phyloP scores from a whole-genome alignment of 805 yeast species.

The Metschnikowia peoriensis region DNA sequence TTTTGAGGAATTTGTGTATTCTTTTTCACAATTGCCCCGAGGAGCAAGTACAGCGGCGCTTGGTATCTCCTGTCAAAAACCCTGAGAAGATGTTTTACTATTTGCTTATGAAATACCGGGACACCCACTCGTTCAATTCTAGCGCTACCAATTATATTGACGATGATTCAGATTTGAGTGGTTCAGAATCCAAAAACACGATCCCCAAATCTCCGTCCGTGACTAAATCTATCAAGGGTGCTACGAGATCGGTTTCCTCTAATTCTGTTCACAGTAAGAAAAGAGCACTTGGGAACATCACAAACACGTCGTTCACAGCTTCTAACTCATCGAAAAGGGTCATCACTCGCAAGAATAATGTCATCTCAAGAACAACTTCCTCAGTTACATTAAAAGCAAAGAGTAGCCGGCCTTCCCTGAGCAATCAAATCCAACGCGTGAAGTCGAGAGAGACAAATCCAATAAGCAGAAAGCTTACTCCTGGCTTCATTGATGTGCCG shows the following conservation, averaged over 20 bases:
- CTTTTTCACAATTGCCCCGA: slow-evolving; percentile 77
- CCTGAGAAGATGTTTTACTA: slow-evolving; percentile 83
- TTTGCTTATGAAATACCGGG: slow-evolving; percentile 67
- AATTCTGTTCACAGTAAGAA: slow-evolving; percentile 20
- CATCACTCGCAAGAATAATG: slow-evolving; percentile 24
- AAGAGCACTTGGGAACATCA: slow-evolving; percentile 32
- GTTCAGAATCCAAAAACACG: slow-evolving; percentile 25
- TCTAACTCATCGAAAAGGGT: slow-evolving; percentile 40
- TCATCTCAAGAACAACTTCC: slow-evolving; percentile 25
- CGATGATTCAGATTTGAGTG: slow-evolving; percentile 25
- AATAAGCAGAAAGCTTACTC: slow-evolving; percentile 16
- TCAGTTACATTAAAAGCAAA: slow-evolving; percentile 14
- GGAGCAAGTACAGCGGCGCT: slow-evolving; percentile 48
- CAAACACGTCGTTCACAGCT: slow-evolving; percentile 36
- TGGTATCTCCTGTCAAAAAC: slow-evolving; percentile 56
- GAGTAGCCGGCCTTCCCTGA: slow-evolving; percentile 7
- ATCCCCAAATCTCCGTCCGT: slow-evolving; percentile 36
- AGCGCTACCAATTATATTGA: slow-evolving; percentile 23
- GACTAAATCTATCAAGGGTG: slow-evolving; percentile 30
- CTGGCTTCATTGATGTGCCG: slow-evolving; percentile 18
- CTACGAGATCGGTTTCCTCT: slow-evolving; percentile 24
- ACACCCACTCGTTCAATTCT: slow-evolving; percentile 49
- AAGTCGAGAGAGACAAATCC: slow-evolving; percentile 13
- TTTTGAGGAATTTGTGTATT: slow-evolving; percentile 71
- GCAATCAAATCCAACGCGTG: slow-evolving; percentile 11